Evolutionary conservation across 1,284 basidiomycete species (phyloP).

Genomic region (Puccinia horiana): DNA sequence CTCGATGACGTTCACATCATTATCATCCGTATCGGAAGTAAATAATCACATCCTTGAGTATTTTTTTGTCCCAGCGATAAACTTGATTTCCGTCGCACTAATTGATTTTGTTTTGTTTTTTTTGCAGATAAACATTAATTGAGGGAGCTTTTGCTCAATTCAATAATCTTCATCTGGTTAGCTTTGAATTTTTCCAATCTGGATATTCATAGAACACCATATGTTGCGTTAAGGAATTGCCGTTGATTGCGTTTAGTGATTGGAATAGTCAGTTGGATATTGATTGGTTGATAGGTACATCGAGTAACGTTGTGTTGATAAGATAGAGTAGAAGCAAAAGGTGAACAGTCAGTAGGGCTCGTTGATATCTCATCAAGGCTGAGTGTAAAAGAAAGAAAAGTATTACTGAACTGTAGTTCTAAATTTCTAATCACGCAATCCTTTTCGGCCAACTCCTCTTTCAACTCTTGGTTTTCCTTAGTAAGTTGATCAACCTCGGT

Average conservation of each 20-base stretch:
- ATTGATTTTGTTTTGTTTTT: too few relatives aligned
- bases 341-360: not conserved
- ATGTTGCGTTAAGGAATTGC: not conserved
- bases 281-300: not conserved
- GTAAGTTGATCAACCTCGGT: conserved; percentile 57
- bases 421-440: conserved; percentile 75
- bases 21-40: not conserved
- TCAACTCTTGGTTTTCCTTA: conserved; percentile 69
- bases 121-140: too few relatives aligned
- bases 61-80: not conserved
- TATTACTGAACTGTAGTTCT: conserved; percentile 67
- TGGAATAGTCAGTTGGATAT: not conserved
- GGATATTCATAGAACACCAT: not conserved
- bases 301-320: not conserved
- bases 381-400: not conserved
- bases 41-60: not conserved
- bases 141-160: conserved; percentile 27
- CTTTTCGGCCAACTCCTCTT: conserved; percentile 70
- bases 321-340: not conserved
- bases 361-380: not conserved
- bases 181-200: conserved; percentile 42
- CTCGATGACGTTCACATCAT: not conserved
- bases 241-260: not conserved
- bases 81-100: not conserved
- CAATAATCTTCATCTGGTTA: conserved; percentile 46